Conservation (phyloP, 257 asterid genomes). For the Primulina eburnea region DNA sequence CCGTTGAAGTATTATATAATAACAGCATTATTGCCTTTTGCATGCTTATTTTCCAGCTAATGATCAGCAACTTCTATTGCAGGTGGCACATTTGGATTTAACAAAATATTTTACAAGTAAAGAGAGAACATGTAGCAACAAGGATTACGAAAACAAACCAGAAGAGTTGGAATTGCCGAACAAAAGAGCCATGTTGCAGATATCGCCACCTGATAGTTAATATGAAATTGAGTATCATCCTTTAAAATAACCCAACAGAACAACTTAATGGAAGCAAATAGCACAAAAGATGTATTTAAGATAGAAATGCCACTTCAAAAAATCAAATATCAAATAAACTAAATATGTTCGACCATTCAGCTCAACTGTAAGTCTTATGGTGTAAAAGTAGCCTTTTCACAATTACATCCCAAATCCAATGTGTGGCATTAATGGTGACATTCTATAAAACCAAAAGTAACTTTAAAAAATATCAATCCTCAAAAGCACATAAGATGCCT, state of each 20-base stretch:
- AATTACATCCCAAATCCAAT: too few species aligned
- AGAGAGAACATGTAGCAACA: constrained; percentile 6
- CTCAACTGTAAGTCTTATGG: too few species aligned
- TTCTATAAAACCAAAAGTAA: too few species aligned
- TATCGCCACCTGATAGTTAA: constrained; percentile 70
- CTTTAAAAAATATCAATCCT: too few species aligned
- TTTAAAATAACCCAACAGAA: not conserved
- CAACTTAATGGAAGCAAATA: not conserved
- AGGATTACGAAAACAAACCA: constrained; percentile 46
- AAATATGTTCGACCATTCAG: too few species aligned
- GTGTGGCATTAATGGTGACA: too few species aligned
- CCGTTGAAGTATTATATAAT: too few species aligned
- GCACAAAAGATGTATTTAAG: not conserved
- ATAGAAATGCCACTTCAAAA: not conserved
- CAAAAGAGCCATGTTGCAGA: constrained; percentile 88
- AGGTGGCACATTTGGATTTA: not conserved
- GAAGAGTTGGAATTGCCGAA: constrained; percentile 76
- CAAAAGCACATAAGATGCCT: too few species aligned
- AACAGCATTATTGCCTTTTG: too few species aligned
- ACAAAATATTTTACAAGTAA: too few species aligned
- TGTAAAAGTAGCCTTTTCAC: too few species aligned
- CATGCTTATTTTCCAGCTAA: too few species aligned
- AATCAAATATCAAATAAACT: not conserved
- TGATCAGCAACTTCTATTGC: not conserved
- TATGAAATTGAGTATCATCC: constrained; percentile 15